Evolutionary conservation across 2,329 filamentous ascomycete species (phyloP).

Genomic region (Diaporthe sp.): DNA sequence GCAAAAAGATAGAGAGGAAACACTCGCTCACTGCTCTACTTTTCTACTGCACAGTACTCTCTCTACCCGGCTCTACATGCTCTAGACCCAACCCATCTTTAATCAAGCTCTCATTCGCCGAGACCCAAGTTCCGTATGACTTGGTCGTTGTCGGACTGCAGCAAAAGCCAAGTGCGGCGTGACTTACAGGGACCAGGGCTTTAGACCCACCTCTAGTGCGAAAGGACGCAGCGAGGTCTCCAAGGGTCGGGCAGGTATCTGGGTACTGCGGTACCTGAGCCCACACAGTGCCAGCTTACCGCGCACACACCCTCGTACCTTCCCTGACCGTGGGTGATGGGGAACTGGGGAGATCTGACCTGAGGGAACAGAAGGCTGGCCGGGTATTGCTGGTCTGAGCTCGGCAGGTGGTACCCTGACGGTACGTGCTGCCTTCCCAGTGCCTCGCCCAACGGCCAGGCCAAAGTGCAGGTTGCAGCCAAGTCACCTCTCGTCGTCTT

Average conservation of each 20-base stretch:
- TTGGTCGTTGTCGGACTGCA: constrained; percentile 6
- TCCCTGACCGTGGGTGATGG: neutral
- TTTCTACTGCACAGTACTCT: neutral
- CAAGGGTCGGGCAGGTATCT: constrained; percentile 4
- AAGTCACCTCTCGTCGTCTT: constrained; percentile 9
- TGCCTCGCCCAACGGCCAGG: neutral
- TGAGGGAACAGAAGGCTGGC: constrained; percentile 11
- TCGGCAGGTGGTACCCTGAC: constrained; percentile 18
- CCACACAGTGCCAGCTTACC: constrained; percentile 16
- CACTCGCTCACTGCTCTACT: neutral
- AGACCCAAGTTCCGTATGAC: constrained; percentile 7
- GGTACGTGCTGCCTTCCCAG: constrained; percentile 4
- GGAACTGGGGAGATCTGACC: constrained; percentile 8
- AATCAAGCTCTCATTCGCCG: constrained; percentile 15
- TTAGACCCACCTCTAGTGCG: constrained; percentile 5
- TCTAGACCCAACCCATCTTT: constrained; percentile 20
- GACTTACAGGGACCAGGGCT: constrained; percentile 28
- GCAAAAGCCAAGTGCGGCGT: constrained; percentile 23
- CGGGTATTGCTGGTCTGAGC: constrained; percentile 21
- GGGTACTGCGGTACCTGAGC: constrained; percentile 23
- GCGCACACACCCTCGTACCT: neutral
- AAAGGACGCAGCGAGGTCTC: neutral
- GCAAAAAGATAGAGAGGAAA: neutral
- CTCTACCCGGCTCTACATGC: neutral
- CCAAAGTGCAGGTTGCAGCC: neutral